A percentile compares a stretch with the other conserved stretches of the same genome.
These are phyloP conservation scores for Leucaena leucocephala DNA, from an alignment of 306 rosid species.

Conservation along the genomic window DNA sequence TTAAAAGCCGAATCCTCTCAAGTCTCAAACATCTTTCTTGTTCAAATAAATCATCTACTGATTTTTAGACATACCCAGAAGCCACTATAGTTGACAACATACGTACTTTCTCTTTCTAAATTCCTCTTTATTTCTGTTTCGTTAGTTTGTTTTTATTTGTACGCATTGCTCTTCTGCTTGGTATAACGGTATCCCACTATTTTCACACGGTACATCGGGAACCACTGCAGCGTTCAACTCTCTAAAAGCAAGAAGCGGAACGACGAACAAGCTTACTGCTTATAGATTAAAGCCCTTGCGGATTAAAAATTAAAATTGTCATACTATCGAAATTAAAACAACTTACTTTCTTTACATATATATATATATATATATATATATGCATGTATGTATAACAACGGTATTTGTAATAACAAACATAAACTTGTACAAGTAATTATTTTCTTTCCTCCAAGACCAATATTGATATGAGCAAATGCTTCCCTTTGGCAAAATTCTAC, in stretches of 20 bases:
- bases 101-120: too few species aligned
- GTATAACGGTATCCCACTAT: not conserved
- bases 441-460: slow-evolving; percentile 17
- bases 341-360: not conserved
- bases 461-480: slow-evolving; percentile 22
- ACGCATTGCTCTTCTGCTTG: not conserved
- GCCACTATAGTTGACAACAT: too few species aligned
- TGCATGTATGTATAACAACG: not conserved
- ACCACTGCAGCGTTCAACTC: not conserved
- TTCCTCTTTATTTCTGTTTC: too few species aligned
- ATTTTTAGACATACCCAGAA: too few species aligned
- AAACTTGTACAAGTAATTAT: slow-evolving; percentile 28
- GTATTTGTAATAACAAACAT: slow-evolving; percentile 20
- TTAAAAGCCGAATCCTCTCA: too few species aligned
- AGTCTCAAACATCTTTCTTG: too few species aligned
- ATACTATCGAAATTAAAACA: not conserved
- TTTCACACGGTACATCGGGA: not conserved
- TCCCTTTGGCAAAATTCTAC: slow-evolving; percentile 44
- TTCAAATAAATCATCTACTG: too few species aligned
- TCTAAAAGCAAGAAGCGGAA: not conserved
- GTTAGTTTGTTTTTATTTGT: too few species aligned
- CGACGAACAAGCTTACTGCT: not conserved
- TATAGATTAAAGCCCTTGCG: not conserved
- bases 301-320: not conserved
- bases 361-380: too few species aligned